phyloP scores from a whole-genome alignment of 169 alveolate species.

The Pseudocohnilembus persalinus region DNA sequence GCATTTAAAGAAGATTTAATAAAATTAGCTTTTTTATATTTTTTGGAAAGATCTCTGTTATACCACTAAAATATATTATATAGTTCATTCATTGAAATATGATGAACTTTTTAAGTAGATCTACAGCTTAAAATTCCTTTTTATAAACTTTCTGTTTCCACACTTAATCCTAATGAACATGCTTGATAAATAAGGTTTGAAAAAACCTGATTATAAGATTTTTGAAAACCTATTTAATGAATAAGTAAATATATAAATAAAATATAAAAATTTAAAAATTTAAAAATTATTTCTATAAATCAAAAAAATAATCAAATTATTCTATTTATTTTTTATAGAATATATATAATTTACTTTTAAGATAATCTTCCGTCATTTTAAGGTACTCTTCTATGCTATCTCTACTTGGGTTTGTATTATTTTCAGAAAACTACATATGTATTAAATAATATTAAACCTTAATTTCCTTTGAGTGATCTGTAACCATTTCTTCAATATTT shows the following conservation, averaged over 20 bases:
- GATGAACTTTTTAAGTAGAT: background rate
- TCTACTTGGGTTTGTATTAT: background rate
- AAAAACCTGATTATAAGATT: background rate
- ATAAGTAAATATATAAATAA: too few relatives aligned
- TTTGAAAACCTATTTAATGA: too few relatives aligned
- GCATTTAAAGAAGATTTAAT: too few relatives aligned
- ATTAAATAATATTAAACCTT: too few relatives aligned
- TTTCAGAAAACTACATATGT: background rate
- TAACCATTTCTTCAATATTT: background rate
- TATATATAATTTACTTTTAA: too few relatives aligned
- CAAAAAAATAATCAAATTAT: too few relatives aligned
- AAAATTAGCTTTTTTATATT: background rate
- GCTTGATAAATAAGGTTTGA: background rate
- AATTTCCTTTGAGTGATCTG: background rate
- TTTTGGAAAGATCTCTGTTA: background rate
- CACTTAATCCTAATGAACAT: background rate
- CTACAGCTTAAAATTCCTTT: background rate
- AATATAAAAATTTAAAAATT: too few relatives aligned
- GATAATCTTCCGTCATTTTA: background rate
- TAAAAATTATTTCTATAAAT: too few relatives aligned
- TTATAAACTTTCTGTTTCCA: background rate
- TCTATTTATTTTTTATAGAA: too few relatives aligned
- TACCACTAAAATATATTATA: background rate
- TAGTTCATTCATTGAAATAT: background rate
- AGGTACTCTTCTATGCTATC: background rate